Base-by-base conservation (phyloP, 768 basidiomycete species). In the Chalciporus sphaerocephalus region DNA sequence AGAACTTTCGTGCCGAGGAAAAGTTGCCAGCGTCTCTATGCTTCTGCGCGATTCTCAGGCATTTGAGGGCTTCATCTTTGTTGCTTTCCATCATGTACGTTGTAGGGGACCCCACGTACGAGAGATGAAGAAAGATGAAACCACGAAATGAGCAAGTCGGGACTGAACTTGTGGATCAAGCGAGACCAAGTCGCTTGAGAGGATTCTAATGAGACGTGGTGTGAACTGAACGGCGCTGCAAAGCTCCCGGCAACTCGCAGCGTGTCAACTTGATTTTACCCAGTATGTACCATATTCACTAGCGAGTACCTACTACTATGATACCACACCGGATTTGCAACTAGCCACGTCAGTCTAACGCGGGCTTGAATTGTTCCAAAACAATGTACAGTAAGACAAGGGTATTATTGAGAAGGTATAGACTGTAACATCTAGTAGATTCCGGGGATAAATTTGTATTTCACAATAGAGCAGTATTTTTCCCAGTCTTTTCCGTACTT, bases 401-500 rank as follows among this genome's bases (percentile, higher is more conserved):
- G 44, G 10, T 50, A 53, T 44, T 25, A 46, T 48, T 4, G 38
- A 52, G 25, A 37, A 25, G 30, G 42, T 53, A 64, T 52, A 34
- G 25, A 38, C 37, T 32, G n/a, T 32, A 32, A 8, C 15, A 32
- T 49, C 46, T 75, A 96, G 68, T 93, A 97, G 48, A 96, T 62
- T 28, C 80, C 80, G 15, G 91, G 91, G 36, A 96, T 91, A 62
- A 92, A 96, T 65, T 86, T 91, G 70, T 83, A 95, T 64, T 83
- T 86, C 58, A 96, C 93, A 46, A 91, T 74, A 50, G 79, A 65
- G 67, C 91, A 95, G 65, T 93, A 92, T 40, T 79, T 78, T 16
- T 92, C 89, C 92, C 92, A 96, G 63, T 96, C 93, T 55, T 93
- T 90, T 24, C 91, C 92, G 58, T 96, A 97, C 70, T 97, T 97